Conservation (phyloP, 108 stramenopile genomes). For the Conticribra weissflogii region DNA sequence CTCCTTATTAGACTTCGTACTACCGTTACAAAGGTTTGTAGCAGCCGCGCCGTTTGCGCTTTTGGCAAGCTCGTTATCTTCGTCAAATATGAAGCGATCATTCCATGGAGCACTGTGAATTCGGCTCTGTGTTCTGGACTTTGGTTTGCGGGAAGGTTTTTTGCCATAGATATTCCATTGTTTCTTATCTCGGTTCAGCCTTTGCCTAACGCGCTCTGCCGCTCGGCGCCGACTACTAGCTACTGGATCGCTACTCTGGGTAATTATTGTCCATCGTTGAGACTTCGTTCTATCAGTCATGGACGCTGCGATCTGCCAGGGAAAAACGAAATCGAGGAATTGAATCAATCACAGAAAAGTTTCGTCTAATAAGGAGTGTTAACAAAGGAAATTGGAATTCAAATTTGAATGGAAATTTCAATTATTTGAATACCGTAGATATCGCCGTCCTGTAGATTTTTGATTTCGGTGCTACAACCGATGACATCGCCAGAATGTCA, state of each 20-base stretch:
- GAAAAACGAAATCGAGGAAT: background rate
- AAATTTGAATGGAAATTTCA: background rate
- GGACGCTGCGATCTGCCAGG: background rate
- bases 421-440: background rate
- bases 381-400: background rate
- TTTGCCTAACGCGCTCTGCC: slow-evolving; percentile 26
- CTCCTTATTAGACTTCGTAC: background rate
- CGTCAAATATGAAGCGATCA: slow-evolving; percentile 33
- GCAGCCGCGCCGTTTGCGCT: background rate
- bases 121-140: slow-evolving; percentile 3
- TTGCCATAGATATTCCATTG: slow-evolving; percentile 25
- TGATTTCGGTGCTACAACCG: background rate
- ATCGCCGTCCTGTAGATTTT: no score
- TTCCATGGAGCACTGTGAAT: slow-evolving; percentile 21
- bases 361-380: background rate
- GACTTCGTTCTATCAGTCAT: background rate
- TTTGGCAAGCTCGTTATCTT: background rate
- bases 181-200: slow-evolving; percentile 3
- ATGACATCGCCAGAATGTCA: background rate
- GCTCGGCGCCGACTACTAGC: slow-evolving; percentile 11
- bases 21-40: background rate
- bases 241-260: background rate
- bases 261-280: background rate
- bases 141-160: background rate
- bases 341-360: background rate